phyloP scores from a whole-genome alignment of 352 stramenopile genomes.

The Pythium rhizo-oryzae region DNA sequence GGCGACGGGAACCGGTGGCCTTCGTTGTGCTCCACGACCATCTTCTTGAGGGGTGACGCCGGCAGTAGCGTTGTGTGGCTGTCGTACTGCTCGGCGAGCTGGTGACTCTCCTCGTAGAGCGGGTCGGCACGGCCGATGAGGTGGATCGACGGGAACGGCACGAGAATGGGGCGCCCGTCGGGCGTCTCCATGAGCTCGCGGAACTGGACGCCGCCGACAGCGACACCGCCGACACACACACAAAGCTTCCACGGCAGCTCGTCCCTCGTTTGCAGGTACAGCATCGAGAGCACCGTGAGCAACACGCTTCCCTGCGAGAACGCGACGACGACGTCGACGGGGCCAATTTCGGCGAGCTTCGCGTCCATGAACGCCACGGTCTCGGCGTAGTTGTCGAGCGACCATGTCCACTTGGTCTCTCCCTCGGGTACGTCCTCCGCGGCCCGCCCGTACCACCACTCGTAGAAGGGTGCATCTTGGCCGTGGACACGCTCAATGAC shows the following conservation, averaged over 20 bases:
- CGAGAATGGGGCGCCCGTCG: too few relatives aligned
- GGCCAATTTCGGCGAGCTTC: constrained; percentile 38
- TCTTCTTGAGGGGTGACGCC: too few relatives aligned
- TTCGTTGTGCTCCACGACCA: too few relatives aligned
- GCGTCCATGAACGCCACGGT: constrained; percentile 45
- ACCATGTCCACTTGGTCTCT: constrained; percentile 36
- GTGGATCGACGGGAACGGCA: too few relatives aligned
- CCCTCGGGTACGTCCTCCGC: constrained; percentile 23
- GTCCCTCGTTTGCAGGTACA: constrained; percentile 33
- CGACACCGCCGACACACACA: constrained; percentile 45
- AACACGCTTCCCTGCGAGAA: constrained; percentile 66
- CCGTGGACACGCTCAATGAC: constrained; percentile 25
- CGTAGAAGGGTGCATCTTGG: constrained; percentile 45
- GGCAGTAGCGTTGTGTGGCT: too few relatives aligned
- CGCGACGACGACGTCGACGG: constrained; percentile 53
- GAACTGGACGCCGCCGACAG: constrained; percentile 35
- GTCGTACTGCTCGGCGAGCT: too few relatives aligned
- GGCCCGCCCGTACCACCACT: constrained; percentile 43
- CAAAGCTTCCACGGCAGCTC: constrained; percentile 40
- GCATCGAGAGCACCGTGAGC: constrained; percentile 39
- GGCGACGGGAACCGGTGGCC: too few relatives aligned
- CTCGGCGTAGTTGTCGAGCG: constrained; percentile 39
- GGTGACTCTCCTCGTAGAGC: too few relatives aligned
- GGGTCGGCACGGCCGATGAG: too few relatives aligned
- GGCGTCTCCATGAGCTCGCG: constrained; percentile 42